A percentile compares a stretch with the other conserved stretches of the same genome.
Evolutionary conservation across 192 early-diverging fungal genomes (phyloP).

Genomic region (Phycomyces blakesleeanus): DNA sequence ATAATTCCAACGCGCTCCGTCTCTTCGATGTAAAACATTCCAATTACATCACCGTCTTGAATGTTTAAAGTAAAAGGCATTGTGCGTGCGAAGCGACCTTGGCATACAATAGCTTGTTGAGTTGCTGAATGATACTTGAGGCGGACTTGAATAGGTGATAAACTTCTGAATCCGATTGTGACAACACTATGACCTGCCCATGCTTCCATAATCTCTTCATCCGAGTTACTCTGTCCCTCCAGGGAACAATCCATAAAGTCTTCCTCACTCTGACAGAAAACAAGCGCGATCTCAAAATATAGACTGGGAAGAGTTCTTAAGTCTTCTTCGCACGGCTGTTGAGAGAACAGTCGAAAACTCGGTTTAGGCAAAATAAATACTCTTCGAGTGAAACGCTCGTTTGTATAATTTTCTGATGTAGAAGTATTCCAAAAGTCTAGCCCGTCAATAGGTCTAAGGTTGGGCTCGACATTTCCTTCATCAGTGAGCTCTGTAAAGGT

Average conservation of each 20-base stretch:
- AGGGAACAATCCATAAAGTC: neutral
- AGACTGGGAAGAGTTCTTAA: constrained; percentile 3
- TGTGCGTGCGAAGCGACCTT: neutral
- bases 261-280: neutral
- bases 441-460: constrained; percentile 14
- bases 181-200: neutral
- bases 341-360: neutral
- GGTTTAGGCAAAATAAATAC: neutral
- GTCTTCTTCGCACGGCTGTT: neutral
- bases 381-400: no score
- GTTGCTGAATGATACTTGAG: constrained; percentile 2
- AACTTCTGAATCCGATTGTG: constrained; percentile 11
- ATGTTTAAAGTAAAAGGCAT: constrained; percentile 13
- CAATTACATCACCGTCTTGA: constrained; percentile 23
- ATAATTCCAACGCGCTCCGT: constrained; percentile 6
- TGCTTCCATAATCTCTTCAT: neutral
- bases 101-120: constrained; percentile 7
- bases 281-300: constrained; percentile 25
- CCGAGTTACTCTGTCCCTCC: neutral
- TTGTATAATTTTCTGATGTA: neutral
- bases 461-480: constrained; percentile 22
- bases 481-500: neutral
- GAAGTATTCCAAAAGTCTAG: neutral
- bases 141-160: neutral
- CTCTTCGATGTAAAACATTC: constrained; percentile 11